Conservation (phyloP, 768 basidiomycete genomes). For the Mycena kentingensis region DNA sequence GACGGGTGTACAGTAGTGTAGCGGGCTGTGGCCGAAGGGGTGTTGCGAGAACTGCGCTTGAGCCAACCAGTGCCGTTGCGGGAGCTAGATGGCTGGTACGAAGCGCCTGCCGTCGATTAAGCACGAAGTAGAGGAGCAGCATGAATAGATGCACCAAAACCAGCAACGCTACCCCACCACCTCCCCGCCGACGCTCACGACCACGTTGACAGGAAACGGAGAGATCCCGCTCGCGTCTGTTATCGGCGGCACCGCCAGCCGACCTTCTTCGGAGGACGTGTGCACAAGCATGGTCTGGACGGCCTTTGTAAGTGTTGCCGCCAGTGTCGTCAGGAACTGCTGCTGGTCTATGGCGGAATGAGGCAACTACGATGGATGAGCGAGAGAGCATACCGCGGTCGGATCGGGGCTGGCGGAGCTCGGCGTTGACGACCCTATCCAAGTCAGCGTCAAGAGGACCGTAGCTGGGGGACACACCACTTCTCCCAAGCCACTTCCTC, state of each 20-base stretch:
- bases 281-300: slow-evolving; percentile 73
- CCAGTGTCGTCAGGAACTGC: slow-evolving; percentile 60
- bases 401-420: slow-evolving; percentile 69
- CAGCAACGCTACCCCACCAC: slow-evolving; percentile 52
- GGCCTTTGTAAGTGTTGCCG: slow-evolving; percentile 63
- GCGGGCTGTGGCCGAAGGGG: no score
- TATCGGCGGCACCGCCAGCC: slow-evolving; percentile 75
- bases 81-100: no score
- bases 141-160: no score
- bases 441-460: background rate
- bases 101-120: no score
- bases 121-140: no score
- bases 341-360: slow-evolving; percentile 37
- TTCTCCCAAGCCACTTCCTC: slow-evolving; percentile 61
- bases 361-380: background rate
- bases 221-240: slow-evolving; percentile 77
- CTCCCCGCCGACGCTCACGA: slow-evolving; percentile 65
- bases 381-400: slow-evolving; percentile 52
- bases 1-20: no score
- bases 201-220: slow-evolving; percentile 75
- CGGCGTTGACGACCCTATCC: slow-evolving; percentile 75
- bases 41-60: no score
- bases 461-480: slow-evolving; percentile 49
- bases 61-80: no score
- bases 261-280: slow-evolving; percentile 77